Base-by-base conservation (phyloP, 495 filamentous ascomycete genomes). In the Penicillium salamii region DNA sequence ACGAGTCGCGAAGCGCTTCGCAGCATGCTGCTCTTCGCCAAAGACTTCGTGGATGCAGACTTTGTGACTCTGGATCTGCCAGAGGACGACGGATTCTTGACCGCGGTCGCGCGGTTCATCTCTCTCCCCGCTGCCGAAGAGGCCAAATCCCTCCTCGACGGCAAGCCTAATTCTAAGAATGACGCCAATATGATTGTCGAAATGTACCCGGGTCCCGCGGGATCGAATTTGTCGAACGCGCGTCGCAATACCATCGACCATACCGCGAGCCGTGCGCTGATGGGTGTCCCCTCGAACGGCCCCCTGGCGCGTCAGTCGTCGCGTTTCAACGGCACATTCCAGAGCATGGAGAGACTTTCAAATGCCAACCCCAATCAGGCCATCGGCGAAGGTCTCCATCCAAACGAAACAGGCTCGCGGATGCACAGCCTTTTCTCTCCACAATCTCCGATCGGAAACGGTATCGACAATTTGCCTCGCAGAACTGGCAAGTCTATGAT, bases 401-500 rank as follows among this genome's bases (percentile, higher is more conserved):
- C 78, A 42, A 76, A 83, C 5, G 84, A 89, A 37, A 59, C 79
- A 5, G 79, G 74, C 58, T 72, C 80, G 19, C 78, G 84, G 23
- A 82, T 90, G 43, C 83, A 88, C 46, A 87, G 71, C 53, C 66
- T 93, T 32, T 96, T 95, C 69, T 89, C 86, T 14, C 87, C 89
- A 2, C 86, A 91, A 58, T 95, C 89, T 18, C 87, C 89, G 8
- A 85, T 93, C 49, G 86, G 82, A 32, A 90, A 88, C 57, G 82
- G 88, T 39, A 75, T 90, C 8, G 72, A 77, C 36, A 85, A 89
- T 46, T 78, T 82, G 20, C 80, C 81, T 15, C 83, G 88, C 42
- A 77, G 88, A 39, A 83, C 84, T 13, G 88, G 91, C 46, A 96
- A 92, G 67, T 82, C 85, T 2, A 78, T 95, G 45, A 96, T 96